Base-by-base conservation (phyloP, 1,139 yeast species). In the Debaryomyces coudertii region DNA sequence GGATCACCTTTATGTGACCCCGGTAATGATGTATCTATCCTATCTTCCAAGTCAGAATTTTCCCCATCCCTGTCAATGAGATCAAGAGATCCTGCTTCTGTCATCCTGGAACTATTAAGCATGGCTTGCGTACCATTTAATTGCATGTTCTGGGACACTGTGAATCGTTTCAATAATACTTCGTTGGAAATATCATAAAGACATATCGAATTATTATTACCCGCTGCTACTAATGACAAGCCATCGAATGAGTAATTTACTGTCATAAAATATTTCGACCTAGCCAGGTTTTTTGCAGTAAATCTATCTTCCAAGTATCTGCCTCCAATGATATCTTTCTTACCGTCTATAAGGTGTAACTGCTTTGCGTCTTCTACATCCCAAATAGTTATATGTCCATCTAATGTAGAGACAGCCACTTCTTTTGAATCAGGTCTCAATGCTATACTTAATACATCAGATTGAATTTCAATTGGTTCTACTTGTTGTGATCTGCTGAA, bases 341-440 rank as follows among this genome's bases (percentile, higher is more conserved):
- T 82, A 42, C 95, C 95, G 63, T 95, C 99, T 48, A 93, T 85
- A 48, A 84, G 77, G 50, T 92, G 95, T 11, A 81, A 73, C 65
- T 92, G 97, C 52, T 82, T 84, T 9, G 92, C 96, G 45, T 77
- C 78, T 56, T 85, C 95, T 40, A 90, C 80, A 60, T 92, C 92
- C 82, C 90, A 95, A 43, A 90, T 80, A 1, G 89, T 69, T 20
- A 93, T 73, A 60, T 89, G 90, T 3, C 99, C 99, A 63, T 88
- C 96, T 56, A 93, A 76, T 0, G 98, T 86, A 28, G 95, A 79
- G 1, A 88, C 95, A 0, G 97, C 95, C 40, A 95, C 77, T 61
- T 88, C 89, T 61, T 89, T 87, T 18, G 96, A 90, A 63, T 93
- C 98, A 0, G 97, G 97, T 60, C 97, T 80, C 80, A 93, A 80